phyloP scores from a whole-genome alignment of 2,329 filamentous ascomycete species.

The Ascomycota sp. region DNA sequence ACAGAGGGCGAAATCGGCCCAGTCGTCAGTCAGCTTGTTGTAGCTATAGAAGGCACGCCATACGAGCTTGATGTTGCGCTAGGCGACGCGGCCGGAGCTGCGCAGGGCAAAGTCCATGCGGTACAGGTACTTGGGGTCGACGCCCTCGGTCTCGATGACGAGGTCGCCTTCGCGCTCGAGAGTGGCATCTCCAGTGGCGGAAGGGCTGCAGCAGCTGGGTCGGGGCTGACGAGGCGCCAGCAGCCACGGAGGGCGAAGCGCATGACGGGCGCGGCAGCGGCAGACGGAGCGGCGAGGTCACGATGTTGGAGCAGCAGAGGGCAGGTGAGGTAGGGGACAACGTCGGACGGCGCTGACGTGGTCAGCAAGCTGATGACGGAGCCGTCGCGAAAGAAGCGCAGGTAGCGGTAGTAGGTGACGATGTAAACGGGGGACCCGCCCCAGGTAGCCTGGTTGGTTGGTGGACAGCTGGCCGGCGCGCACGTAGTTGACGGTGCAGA shows the following conservation, averaged over 20 bases:
- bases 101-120: conserved; percentile 58
- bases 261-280: conserved; percentile 31
- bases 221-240: conserved; percentile 25
- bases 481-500: conserved; percentile 89
- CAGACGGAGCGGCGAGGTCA: conserved; percentile 8
- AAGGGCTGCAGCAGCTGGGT: not conserved
- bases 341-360: conserved; percentile 63
- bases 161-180: conserved; percentile 41
- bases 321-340: conserved; percentile 65
- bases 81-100: conserved; percentile 37
- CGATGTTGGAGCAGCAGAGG: conserved; percentile 37
- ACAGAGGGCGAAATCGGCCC: conserved; percentile 54
- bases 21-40: conserved; percentile 76
- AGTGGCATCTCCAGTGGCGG: not conserved
- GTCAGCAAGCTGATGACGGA: conserved; percentile 63
- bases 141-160: conserved; percentile 72
- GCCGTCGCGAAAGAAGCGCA: conserved; percentile 86
- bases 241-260: conserved; percentile 41
- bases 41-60: conserved; percentile 91
- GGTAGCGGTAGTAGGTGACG: conserved; percentile 93
- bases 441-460: conserved; percentile 54
- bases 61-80: conserved; percentile 65
- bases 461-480: conserved; percentile 56
- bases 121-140: conserved; percentile 60
- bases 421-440: conserved; percentile 61